Percentiles rank a stretch among this genome's conserved stretches.
Conservation (phyloP, 208 protist species). For the Leishmania lainsoni region DNA sequence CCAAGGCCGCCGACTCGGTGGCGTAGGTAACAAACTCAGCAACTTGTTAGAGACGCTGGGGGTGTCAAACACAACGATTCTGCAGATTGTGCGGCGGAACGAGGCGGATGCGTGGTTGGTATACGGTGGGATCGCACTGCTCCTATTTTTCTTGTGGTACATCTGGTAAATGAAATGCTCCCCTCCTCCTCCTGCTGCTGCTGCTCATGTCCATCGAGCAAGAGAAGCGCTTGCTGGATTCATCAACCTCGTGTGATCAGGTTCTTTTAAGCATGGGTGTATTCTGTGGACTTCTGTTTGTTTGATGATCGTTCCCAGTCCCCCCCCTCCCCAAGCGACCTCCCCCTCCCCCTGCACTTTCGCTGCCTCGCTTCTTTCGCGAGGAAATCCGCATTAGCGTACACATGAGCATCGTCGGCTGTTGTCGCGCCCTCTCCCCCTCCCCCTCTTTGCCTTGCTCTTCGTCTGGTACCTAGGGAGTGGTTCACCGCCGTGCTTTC, state of each 20-base stretch:
- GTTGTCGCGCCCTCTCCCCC: neutral
- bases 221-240: neutral
- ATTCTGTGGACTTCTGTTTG: no score
- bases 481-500: neutral
- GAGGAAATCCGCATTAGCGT: neutral
- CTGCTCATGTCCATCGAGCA: neutral
- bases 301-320: no score
- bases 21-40: conserved; percentile 55
- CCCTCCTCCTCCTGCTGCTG: neutral
- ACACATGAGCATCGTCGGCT: neutral
- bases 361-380: neutral
- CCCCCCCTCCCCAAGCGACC: no score
- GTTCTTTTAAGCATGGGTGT: neutral
- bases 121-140: conserved; percentile 61
- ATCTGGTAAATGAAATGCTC: conserved; percentile 33
- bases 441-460: neutral
- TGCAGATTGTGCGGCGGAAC: conserved; percentile 84
- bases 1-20: conserved; percentile 64
- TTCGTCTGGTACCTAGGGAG: neutral
- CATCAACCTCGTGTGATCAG: neutral
- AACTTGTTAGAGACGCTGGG: conserved; percentile 79
- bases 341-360: neutral
- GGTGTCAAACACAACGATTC: conserved; percentile 76
- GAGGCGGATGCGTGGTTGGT: conserved; percentile 82
- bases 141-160: conserved; percentile 77